Percentiles rank a stretch among this genome's conserved stretches.
Conservation (phyloP, 495 filamentous ascomycete species). For the Neurospora sublineolata region DNA sequence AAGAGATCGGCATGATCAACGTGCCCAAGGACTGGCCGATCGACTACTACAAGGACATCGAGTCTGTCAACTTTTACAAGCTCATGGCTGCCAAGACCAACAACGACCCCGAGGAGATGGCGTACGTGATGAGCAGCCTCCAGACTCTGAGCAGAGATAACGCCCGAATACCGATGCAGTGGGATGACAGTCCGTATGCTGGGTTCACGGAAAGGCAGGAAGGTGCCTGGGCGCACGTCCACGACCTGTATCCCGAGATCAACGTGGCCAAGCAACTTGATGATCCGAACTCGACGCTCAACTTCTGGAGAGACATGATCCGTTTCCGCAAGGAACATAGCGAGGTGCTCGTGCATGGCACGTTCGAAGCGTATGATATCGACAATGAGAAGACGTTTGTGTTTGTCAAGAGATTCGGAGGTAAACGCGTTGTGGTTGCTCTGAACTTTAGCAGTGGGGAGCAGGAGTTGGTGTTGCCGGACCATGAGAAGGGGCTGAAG, state of each 20-base stretch:
- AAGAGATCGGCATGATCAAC: conserved; percentile 69
- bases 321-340: conserved; percentile 28
- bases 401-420: conserved; percentile 26
- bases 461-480: conserved; percentile 14
- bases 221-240: conserved; percentile 44
- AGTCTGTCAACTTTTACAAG: conserved; percentile 52
- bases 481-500: conserved; percentile 4
- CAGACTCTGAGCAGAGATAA: conserved; percentile 46
- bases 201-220: conserved; percentile 15
- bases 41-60: conserved; percentile 61
- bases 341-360: conserved; percentile 35
- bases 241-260: conserved; percentile 40
- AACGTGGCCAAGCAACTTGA: conserved; percentile 39
- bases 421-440: conserved; percentile 14
- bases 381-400: conserved; percentile 31
- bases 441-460: conserved; percentile 24
- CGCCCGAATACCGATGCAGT: conserved; percentile 50
- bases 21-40: conserved; percentile 53
- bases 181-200: conserved; percentile 29
- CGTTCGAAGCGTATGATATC: conserved; percentile 30
- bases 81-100: conserved; percentile 14
- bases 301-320: conserved; percentile 37
- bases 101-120: conserved; percentile 32
- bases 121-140: conserved; percentile 44
- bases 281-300: conserved; percentile 28